These are phyloP conservation scores for Eremomyces bilateralis DNA, from an alignment of 495 filamentous ascomycete species.

Conservation along the genomic window DNA sequence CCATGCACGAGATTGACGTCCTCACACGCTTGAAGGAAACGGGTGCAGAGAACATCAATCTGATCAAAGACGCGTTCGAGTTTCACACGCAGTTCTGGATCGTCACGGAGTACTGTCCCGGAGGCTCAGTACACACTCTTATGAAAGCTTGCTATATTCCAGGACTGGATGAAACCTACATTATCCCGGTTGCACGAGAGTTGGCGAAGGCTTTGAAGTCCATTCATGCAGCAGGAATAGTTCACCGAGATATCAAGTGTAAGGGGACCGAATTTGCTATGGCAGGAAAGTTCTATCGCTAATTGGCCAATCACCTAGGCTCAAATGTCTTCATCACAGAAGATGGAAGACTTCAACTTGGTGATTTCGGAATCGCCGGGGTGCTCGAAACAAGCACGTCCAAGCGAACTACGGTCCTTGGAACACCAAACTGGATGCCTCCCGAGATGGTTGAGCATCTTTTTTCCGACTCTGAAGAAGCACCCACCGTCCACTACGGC, in stretches of 20 bases:
- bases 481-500: conserved; percentile 26
- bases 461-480: conserved; percentile 10
- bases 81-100: conserved; percentile 85
- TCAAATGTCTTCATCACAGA: conserved; percentile 85
- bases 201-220: conserved; percentile 64
- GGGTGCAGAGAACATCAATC: conserved; percentile 77
- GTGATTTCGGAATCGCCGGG: conserved; percentile 89
- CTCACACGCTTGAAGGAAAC: conserved; percentile 66
- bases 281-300: neutral
- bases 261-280: conserved; percentile 2
- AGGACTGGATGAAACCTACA: conserved; percentile 64
- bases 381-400: conserved; percentile 62
- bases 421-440: conserved; percentile 94
- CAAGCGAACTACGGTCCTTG: conserved; percentile 82
- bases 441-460: conserved; percentile 32
- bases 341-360: conserved; percentile 68
- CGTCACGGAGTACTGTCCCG: conserved; percentile 85
- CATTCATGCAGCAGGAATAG: conserved; percentile 78
- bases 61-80: conserved; percentile 66
- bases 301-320: conserved; percentile 24
- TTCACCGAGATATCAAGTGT: conserved; percentile 94
- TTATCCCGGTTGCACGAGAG: conserved; percentile 75
- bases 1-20: conserved; percentile 72
- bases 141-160: conserved; percentile 23
- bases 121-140: conserved; percentile 83